Conservation (phyloP, 257 asterid genomes). For the Fraxinus quadrangulata region DNA sequence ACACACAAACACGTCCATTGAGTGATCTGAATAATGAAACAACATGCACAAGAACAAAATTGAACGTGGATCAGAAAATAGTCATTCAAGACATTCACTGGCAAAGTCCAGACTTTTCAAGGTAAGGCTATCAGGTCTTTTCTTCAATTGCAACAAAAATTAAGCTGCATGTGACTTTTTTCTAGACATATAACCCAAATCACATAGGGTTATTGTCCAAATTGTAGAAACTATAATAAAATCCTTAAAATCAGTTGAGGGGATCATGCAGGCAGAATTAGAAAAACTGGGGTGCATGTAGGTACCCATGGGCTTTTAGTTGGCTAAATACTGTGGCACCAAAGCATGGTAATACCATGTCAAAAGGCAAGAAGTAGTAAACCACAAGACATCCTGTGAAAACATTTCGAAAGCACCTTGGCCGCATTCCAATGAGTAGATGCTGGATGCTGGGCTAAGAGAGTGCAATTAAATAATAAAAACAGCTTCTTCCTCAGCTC, state of each 20-base stretch:
- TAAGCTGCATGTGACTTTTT: no score
- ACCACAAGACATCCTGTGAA: background rate
- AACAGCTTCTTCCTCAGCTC: background rate
- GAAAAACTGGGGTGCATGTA: no score
- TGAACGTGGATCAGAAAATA: background rate
- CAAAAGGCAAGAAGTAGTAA: background rate
- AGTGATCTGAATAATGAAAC: slow-evolving; percentile 13
- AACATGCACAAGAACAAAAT: slow-evolving; percentile 7
- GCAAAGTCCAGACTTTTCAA: background rate
- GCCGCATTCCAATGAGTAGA: background rate
- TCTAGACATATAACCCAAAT: no score
- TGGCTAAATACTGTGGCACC: background rate
- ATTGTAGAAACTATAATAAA: background rate
- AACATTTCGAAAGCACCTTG: background rate
- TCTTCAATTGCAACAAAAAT: no score
- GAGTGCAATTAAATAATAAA: background rate
- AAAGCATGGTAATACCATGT: background rate
- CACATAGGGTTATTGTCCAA: background rate
- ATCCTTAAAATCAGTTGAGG: background rate
- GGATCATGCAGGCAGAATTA: no score
- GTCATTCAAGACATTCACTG: slow-evolving; percentile 7
- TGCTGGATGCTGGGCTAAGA: background rate
- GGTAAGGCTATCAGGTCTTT: background rate
- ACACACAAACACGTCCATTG: slow-evolving; percentile 10
- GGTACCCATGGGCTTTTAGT: no score